Evolutionary conservation across 2,329 filamentous ascomycete species (phyloP), one percentile per base, ranked within the genome.

Genomic region (Anthostomella pinea): DNA sequence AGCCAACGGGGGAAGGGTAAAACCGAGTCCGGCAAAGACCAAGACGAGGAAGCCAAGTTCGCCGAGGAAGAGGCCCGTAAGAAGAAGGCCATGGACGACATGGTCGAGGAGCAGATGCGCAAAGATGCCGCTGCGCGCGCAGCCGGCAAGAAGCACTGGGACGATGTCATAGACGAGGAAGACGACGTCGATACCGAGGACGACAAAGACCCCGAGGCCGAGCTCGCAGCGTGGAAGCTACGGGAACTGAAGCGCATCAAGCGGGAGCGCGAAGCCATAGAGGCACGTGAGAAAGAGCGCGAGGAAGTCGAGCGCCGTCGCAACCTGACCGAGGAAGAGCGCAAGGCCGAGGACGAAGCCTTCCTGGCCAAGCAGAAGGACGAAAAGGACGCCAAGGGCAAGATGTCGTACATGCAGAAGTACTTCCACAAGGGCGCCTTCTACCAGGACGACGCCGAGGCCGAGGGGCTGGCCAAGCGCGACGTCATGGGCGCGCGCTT

Each of bases 391-490:
- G 64, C 72, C 33, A 83, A 84, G 43, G 88, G 88, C 35, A 85
- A 91, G 65, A 87, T 93, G 73, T 77, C 77, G 2, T 96, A 81
- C 62, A 87, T 97, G 85, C 90, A 96, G 58, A 89, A 90, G 59
- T 98, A 97, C 68, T 90, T 87, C 64, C 93, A 98, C 72, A 91
- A 90, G 67, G 93, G 93, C 31, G 93, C 93, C 11, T 98, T 97
- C 69, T 97, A 87, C 70, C 85, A 85, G 49, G 87, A 90, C 34
- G 86, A 94, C 52, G 75, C 82, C 33, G 79, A 82, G 51, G 80
- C 79, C 11, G 80, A 86, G 45, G 87, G 87, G 1, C 69, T 96
- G 29, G 81, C 86, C 46, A 77, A 83, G 57, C 75, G 93, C 30
- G 87, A 96, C 57, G 73, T 96, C 48, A 95, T 95, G 79, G 90